Conservation (phyloP, 2,329 filamentous ascomycete genomes). For the Verticillium nonalfalfae region DNA sequence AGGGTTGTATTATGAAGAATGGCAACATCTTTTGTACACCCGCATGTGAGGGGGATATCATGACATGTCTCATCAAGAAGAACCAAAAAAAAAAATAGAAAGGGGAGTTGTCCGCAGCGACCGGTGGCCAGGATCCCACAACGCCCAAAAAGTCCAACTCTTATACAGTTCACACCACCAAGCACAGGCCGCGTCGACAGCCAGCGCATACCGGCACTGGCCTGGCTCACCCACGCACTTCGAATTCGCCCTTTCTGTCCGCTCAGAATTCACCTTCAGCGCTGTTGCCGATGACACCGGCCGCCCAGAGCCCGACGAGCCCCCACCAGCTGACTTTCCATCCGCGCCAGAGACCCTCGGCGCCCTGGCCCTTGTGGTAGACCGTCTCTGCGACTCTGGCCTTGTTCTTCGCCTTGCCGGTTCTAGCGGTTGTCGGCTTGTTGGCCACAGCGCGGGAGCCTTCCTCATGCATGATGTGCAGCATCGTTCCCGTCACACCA, state of each 20-base stretch:
- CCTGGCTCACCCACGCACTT: background rate
- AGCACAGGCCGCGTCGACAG: constrained; percentile 4
- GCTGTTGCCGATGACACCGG: constrained; percentile 54
- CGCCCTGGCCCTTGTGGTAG: constrained; percentile 57
- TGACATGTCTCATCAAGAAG: constrained; percentile 30
- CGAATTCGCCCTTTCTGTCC: background rate
- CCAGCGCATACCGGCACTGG: background rate
- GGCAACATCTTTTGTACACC: constrained; percentile 4
- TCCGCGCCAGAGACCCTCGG: constrained; percentile 63
- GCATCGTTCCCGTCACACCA: constrained; percentile 89
- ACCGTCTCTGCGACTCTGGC: constrained; percentile 32
- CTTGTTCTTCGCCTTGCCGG: constrained; percentile 23
- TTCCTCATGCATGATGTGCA: constrained; percentile 78
- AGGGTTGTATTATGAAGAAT: background rate
- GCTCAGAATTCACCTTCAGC: constrained; percentile 54
- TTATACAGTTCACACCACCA: constrained; percentile 6
- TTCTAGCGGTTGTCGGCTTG: constrained; percentile 18
- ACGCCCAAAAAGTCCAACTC: constrained; percentile 1
- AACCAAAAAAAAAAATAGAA: constrained; percentile 25
- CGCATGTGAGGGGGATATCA: constrained; percentile 31
- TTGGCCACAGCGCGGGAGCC: constrained; percentile 49
- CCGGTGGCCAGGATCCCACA: constrained; percentile 1
- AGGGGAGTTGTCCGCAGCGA: constrained; percentile 17
- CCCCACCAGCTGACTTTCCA: constrained; percentile 79
- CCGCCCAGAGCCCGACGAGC: constrained; percentile 67